Conservation (phyloP, 1,139 yeast species). For the Casaregolazyma lundiana region DNA sequence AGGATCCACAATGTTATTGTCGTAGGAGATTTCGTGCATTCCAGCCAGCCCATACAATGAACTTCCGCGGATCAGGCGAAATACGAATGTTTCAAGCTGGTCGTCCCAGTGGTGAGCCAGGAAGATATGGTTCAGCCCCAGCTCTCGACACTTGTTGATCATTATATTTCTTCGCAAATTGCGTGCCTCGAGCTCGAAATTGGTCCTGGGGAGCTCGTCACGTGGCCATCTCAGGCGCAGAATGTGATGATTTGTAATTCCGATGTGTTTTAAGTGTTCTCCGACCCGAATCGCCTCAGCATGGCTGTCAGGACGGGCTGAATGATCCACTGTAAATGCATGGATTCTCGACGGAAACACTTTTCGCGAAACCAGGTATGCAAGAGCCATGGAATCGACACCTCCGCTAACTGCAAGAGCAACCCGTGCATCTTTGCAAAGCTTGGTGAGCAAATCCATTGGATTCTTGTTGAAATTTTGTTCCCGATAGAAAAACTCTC, state of each 20-base stretch:
- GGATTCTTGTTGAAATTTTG: background rate
- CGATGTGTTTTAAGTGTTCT: slow-evolving; percentile 36
- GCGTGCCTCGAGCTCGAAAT: slow-evolving; percentile 34
- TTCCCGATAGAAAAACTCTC: background rate
- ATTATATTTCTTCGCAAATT: slow-evolving; percentile 46
- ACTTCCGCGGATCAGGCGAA: slow-evolving; percentile 52
- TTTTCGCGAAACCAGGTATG: slow-evolving; percentile 36
- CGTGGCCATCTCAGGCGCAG: slow-evolving; percentile 35
- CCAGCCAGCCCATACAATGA: slow-evolving; percentile 56
- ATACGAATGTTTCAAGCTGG: slow-evolving; percentile 63
- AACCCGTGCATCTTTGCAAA: slow-evolving; percentile 15
- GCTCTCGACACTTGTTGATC: slow-evolving; percentile 34
- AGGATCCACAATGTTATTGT: slow-evolving; percentile 17
- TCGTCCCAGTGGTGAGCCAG: slow-evolving; percentile 71
- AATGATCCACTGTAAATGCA: slow-evolving; percentile 59
- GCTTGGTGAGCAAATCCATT: slow-evolving; percentile 6
- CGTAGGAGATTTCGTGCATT: slow-evolving; percentile 28
- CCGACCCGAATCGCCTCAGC: slow-evolving; percentile 47
- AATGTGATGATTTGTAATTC: slow-evolving; percentile 38
- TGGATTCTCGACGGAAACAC: slow-evolving; percentile 29
- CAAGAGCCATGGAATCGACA: slow-evolving; percentile 70
- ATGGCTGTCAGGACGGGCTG: slow-evolving; percentile 43
- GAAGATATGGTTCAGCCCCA: slow-evolving; percentile 37
- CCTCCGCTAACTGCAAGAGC: slow-evolving; percentile 69
- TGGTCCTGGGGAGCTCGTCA: slow-evolving; percentile 16